Evolutionary conservation across 108 stramenopile species (phyloP), one percentile per base, ranked within the genome.

Genomic region (Seminavis robusta): DNA sequence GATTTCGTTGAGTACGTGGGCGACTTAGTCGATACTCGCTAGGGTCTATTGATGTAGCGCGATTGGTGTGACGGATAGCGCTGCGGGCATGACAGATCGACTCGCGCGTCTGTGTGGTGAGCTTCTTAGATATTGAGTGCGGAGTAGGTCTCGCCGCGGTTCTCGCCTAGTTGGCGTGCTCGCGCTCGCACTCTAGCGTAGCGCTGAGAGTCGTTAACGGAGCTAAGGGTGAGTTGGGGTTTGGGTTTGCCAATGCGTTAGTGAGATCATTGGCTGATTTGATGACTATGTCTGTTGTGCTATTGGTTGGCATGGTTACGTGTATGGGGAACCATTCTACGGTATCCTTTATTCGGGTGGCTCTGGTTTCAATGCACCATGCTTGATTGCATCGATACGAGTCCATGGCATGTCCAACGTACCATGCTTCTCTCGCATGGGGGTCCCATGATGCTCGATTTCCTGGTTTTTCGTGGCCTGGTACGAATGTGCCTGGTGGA

Each of bases 321-420:
- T 61, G 43, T 51, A 33, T 15, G 5, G 73, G 59, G 52, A 41
- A 61, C 1, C 65, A 55, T 13, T 60, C 50, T 7, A 36, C 47
- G 5, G 49, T 65, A 23, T 63, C 65, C n/a, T 49, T 4, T 1
- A 53, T 56, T 1, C 59, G 54, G 17, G 29, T 19, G 17, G 25
- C 29, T 8, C 26, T n/a, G 2, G 44, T 71, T 0, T 44, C 8
- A 5, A 36, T 44, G 33, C 57, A 32, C 39, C 59, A 63, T 23
- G 23, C 46, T 15, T 52, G 24, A 13, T 31, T 43, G 30, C 61
- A 62, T 1, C 60, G 55, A 36, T 72, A 74, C 31, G 67, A 66
- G 11, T 74, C 66, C 3, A 33, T 16, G 1, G 66, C 37, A 10
- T 61, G 73, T 15, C 61, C 62, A 9, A 56, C 1, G 46, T 63